Base-by-base conservation (phyloP, 208 protist genomes). In the Trypanosoma melophagium region DNA sequence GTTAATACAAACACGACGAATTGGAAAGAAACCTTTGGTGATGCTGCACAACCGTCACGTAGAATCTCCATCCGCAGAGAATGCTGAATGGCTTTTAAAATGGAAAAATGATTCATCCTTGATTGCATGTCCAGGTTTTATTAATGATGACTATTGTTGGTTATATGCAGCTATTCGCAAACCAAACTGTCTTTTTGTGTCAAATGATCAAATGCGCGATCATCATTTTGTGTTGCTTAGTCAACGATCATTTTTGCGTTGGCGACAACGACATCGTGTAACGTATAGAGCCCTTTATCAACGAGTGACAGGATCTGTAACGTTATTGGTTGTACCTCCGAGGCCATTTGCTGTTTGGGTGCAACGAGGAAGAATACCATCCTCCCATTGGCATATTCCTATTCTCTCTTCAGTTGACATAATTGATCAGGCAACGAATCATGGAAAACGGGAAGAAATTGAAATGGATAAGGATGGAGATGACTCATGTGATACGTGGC, bases 131-230 rank as follows among this genome's bases (percentile, higher is more conserved):
- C 90, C 90, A 0, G 66, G 67, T 7, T 93, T 96, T 66, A 69
- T 92, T n/a, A 93, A 92, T 72, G 89, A 94, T 54, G 89, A 94
- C 62, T 92, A 89, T 73, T 92, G 86, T 70, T 94, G 89, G 89
- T 65, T 94, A 4, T 90, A 86, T 76, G 89, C 81, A 1, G 80
- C 84, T 7, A 67, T 94, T 40, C 61, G 45, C 7, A 63, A 77
- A 24, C 77, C 76, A 1, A 74, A 77, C 41, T 83, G 73, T 22
- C 78, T 72, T 67, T 76, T 94, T 47, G 66, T 92, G 24, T 89
- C 86, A 2, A 94, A 94, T 56, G 89, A 94, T 54, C 86, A 86
- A 60, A 94, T 94, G 89, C 83, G 89, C 14, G 89, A 94, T 62
- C 89, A 94, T 62, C 86, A 94, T 66, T 94, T 94, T 60, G 63